Conservation (phyloP, 441 rosid species). For the Erodium chrysanthum region DNA sequence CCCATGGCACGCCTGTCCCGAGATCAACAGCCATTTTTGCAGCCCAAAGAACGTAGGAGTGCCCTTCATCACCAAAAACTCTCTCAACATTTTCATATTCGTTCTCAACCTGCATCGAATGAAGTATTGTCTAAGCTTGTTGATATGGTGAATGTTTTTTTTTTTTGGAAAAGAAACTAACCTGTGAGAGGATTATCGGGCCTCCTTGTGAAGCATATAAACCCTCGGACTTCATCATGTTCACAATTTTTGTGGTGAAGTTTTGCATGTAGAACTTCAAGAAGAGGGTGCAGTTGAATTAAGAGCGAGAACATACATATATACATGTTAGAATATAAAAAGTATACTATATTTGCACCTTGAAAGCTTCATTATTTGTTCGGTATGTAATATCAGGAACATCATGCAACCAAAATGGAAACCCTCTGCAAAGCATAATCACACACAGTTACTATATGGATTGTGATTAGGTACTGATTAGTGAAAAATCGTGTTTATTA, state of each 20-base stretch:
- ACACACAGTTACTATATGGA: too few species aligned
- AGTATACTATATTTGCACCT: constrained; percentile 28
- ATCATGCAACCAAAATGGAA: constrained; percentile 88
- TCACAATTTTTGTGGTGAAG: constrained; percentile 46
- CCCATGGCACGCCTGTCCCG: constrained; percentile 60
- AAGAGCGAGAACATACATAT: neutral
- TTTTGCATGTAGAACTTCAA: constrained; percentile 45
- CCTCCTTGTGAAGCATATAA: constrained; percentile 65
- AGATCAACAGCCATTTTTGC: constrained; percentile 52
- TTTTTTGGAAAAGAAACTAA: constrained; percentile 9
- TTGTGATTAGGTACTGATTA: too few species aligned
- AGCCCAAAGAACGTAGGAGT: constrained; percentile 47
- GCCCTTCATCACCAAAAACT: constrained; percentile 43
- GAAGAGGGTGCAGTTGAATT: too few species aligned
- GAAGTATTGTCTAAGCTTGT: too few species aligned
- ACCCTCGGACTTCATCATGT: constrained; percentile 58
- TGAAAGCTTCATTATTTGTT: constrained; percentile 68
- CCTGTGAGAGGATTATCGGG: constrained; percentile 67
- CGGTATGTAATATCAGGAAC: constrained; percentile 69
- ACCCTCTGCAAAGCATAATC: constrained; percentile 39
- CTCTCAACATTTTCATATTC: constrained; percentile 49
- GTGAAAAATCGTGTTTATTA: neutral
- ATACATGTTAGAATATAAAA: neutral
- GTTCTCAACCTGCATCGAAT: constrained; percentile 43
- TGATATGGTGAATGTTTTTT: neutral